Base-by-base conservation (phyloP, 176 grass and related monocot species). In the Elymus sibiricus region DNA sequence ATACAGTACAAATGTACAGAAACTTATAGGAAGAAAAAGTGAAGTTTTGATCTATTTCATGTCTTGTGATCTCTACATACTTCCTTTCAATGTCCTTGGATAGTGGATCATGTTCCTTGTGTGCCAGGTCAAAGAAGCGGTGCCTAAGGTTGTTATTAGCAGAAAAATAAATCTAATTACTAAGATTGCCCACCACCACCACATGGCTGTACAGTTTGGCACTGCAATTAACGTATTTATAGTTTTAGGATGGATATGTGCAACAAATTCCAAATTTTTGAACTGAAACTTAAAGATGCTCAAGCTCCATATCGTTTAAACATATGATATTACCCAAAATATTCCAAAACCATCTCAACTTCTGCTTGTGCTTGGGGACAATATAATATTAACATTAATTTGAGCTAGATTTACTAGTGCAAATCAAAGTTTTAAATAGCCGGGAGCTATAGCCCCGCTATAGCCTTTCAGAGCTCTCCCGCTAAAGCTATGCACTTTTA, bases 41-140 rank as follows among this genome's bases (percentile, higher is more conserved):
- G 15, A 80, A 64, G 9, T 66, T 79, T 83, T 28, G 21, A 61
- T 70, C 80, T 11, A 67, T 56, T 39, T 63, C 38, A 80, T 80
- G 15, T 65, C 22, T 19, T 66, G 61, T 60, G 13, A 76, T 46
- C 3, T 10, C n/a, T 19, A 17, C 26, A 28, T 29, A 49, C 24
- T 74, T 74, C 9, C 32, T 12, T 74, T 43, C 25, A 15, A 53
- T 70, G 29, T 65, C 60, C 37, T 40, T 65, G 38, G 37, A 64
- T 44, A 1, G n/a, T 43, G 35, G 58, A 64, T 64, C 58, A 17
- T 63, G 77, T 51, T 51, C 47, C 47, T 51, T 51, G 47, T 51
- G 47, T 51, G 47, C 15, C 15, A 51, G 47, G 47, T 51, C 47
- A 17, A 51, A 51, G 47, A 5, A 51, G 47, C 15, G 15, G 15